Evolutionary conservation across 108 stramenopile genomes (phyloP).

Genomic region (Ochromonas danica): DNA sequence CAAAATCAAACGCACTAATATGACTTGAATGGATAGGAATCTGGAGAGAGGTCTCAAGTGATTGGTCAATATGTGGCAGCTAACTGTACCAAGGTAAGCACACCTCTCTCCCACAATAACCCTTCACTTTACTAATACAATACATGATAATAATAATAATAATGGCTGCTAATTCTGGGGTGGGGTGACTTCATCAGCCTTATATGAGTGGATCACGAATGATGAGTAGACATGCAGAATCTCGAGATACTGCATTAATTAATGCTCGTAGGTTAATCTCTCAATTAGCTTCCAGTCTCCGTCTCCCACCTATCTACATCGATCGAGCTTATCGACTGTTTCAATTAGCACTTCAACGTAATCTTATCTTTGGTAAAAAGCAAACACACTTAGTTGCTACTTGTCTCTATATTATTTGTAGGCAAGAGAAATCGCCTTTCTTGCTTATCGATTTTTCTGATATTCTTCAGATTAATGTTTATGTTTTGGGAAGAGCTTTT

Average conservation of each 20-base stretch:
- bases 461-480: conserved; percentile 94
- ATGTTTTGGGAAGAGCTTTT: conserved; percentile 84
- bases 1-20: too few species aligned
- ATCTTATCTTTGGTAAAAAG: conserved; percentile 85
- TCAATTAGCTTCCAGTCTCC: conserved; percentile 68
- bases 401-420: conserved; percentile 95
- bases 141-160: too few species aligned
- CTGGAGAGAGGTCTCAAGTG: conserved; percentile 73
- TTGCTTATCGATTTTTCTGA: conserved; percentile 98
- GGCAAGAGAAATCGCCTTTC: conserved; percentile 90
- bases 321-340: conserved; percentile 88
- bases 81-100: conserved; percentile 67
- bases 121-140: too few species aligned
- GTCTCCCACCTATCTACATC: conserved; percentile 72
- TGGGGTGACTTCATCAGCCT: too few species aligned
- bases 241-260: conserved; percentile 82
- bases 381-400: conserved; percentile 89
- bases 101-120: too few species aligned
- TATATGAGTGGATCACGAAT: background rate
- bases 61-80: conserved; percentile 83
- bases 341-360: conserved; percentile 87
- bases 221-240: conserved; percentile 57
- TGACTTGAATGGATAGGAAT: too few species aligned
- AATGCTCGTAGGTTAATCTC: conserved; percentile 73
- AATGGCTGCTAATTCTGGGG: too few species aligned